Base-by-base conservation (phyloP, 192 early-diverging fungal species). In the Rhizophagus sp. region DNA sequence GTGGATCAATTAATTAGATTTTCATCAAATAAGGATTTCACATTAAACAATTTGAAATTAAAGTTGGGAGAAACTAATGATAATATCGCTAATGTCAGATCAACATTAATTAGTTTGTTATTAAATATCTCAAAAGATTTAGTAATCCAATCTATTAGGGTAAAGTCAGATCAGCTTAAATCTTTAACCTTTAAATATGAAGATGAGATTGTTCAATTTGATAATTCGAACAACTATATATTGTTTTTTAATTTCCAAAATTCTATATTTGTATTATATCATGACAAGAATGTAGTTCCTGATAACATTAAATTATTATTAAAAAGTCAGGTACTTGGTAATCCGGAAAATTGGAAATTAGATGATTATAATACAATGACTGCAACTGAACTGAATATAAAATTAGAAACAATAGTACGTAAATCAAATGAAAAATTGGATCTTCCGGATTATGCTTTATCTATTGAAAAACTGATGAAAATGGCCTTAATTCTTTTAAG, bases 1-100 rank as follows among this genome's bases (percentile, higher is more conserved):
- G 61, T 61, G 11, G 75, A 76, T 34, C 75, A 76, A 76, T 69
- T 76, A 34, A 50, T 76, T 44, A 49, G 22, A 62, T 27, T 76
- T 1, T 76, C 75, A 24, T 30, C 12, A 62, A 76, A 34, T 69
- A 22, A 36, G 4, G 27, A 25, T 50, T 76, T 76, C 62, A 3
- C n/a, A 19, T 10, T 76, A 12, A 24, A 62, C 1, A 76, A 76
- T 33, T 33, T 76, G 3, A 57, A n/a, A n/a, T n/a, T n/a, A n/a
- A n/a, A n/a, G n/a, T n/a, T 44, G 8, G 7, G 7, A 9, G 41
- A 36, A 4, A 36, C 2, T 36, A 36, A 0, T 2, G 34, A 1
- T 0, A 6, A 36, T 36, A 36, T 12, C 22, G 4, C 19, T 27
- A 52, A 52, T 52, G 1, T 66, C 11, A 57, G 75, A 63, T 76